phyloP scores from a whole-genome alignment of 306 rosid species.

The Argentina anserina region DNA sequence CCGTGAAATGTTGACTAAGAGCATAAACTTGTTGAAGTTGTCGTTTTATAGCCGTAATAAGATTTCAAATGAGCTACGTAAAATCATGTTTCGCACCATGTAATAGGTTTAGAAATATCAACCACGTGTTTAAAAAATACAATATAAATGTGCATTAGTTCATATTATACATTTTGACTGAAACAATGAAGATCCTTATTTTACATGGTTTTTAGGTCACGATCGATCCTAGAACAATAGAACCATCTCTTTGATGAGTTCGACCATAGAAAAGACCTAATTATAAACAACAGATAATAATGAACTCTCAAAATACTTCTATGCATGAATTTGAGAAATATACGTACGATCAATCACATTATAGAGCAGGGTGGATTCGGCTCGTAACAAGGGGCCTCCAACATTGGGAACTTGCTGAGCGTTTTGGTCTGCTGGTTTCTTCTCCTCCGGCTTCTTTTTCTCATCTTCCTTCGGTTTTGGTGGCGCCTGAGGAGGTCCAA shows the following conservation, averaged over 20 bases:
- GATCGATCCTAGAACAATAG: neutral
- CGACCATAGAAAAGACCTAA: neutral
- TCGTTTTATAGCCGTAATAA: too few relatives aligned
- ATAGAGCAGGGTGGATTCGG: conserved; percentile 48
- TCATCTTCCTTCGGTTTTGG: conserved; percentile 33
- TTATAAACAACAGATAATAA: neutral
- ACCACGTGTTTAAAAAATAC: neutral
- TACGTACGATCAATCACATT: conserved; percentile 20
- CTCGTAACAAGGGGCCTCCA: conserved; percentile 31
- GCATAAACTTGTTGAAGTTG: too few relatives aligned
- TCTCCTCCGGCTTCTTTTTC: conserved; percentile 22
- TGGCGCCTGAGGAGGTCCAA: conserved; percentile 57
- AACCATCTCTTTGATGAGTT: neutral
- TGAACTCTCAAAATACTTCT: neutral
- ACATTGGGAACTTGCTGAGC: neutral
- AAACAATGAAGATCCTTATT: neutral
- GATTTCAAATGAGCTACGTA: too few relatives aligned
- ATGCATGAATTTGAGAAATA: neutral
- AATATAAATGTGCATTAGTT: too few relatives aligned
- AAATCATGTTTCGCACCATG: neutral
- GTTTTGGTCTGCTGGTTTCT: conserved; percentile 17
- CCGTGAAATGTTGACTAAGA: too few relatives aligned
- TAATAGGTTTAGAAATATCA: neutral
- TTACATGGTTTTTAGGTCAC: neutral
- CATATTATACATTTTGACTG: neutral